Conservation (phyloP, 2,329 filamentous ascomycete genomes). For the Lecanosticta acicola region DNA sequence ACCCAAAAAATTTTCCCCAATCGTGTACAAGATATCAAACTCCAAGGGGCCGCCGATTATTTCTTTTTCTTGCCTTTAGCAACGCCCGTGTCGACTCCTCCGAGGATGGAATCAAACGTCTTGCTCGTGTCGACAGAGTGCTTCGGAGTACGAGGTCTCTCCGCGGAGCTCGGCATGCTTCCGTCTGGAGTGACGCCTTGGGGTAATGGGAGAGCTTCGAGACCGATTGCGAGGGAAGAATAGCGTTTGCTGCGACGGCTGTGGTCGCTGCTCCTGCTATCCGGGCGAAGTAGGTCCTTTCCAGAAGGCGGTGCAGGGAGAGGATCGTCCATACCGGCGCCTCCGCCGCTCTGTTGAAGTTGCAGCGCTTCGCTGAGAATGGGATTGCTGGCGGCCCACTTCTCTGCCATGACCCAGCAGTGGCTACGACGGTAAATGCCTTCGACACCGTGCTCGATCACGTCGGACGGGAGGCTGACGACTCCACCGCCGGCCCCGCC, state of each 20-base stretch:
- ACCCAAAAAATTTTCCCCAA: no score
- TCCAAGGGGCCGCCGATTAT: no score
- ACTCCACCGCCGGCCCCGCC: constrained; percentile 57
- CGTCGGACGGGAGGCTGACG: constrained; percentile 57
- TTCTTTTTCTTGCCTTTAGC: no score
- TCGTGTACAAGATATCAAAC: no score
- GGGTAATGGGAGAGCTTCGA: constrained; percentile 45
- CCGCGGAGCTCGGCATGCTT: constrained; percentile 15
- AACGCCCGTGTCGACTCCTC: no score
- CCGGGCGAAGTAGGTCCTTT: constrained; percentile 14
- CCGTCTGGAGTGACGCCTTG: constrained; percentile 38
- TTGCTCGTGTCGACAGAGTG: constrained; percentile 36
- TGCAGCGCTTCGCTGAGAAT: constrained; percentile 29
- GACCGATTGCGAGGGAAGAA: constrained; percentile 42
- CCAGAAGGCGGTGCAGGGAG: constrained; percentile 19
- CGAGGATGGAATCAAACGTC: constrained; percentile 48
- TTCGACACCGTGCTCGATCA: constrained; percentile 62
- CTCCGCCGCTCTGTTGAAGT: constrained; percentile 13
- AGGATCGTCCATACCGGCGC: constrained; percentile 9
- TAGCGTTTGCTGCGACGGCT: constrained; percentile 32
- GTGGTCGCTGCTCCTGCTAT: constrained; percentile 16
- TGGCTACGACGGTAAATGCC: constrained; percentile 63
- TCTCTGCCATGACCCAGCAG: constrained; percentile 60
- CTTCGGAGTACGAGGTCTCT: constrained; percentile 26
- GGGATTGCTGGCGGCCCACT: constrained; percentile 50